Conservation (phyloP, 371 early-diverging fungal species). For the Rhizopus sp. region DNA sequence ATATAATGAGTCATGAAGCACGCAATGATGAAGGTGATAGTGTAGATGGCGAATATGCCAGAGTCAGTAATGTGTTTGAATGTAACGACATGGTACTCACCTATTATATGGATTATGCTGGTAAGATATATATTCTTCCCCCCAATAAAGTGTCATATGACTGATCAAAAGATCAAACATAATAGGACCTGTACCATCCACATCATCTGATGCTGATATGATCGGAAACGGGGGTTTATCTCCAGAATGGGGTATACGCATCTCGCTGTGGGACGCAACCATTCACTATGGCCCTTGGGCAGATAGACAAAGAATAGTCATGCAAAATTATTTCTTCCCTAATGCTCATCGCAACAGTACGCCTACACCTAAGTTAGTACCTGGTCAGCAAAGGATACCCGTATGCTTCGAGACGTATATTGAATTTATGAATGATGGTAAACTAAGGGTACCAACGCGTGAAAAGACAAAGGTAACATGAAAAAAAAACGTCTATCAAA, state of each 20-base stretch:
- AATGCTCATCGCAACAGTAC: conserved; percentile 58
- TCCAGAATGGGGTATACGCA: conserved; percentile 77
- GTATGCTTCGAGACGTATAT: conserved; percentile 66
- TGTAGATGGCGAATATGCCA: conserved; percentile 72
- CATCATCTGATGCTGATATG: conserved; percentile 19
- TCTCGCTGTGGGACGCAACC: conserved; percentile 61
- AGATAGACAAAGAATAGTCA: conserved; percentile 68
- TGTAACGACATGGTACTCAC: conserved; percentile 60
- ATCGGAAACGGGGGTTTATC: conserved; percentile 64
- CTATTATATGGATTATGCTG: conserved; percentile 75
- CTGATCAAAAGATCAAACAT: background rate
- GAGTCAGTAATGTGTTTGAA: conserved; percentile 67
- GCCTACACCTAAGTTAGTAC: conserved; percentile 49
- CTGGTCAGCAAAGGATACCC: conserved; percentile 63
- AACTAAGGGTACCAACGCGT: conserved; percentile 68
- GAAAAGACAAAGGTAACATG: conserved; percentile 74
- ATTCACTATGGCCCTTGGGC: conserved; percentile 89
- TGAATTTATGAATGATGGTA: conserved; percentile 65
- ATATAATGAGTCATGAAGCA: conserved; percentile 46
- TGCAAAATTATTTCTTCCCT: conserved; percentile 84
- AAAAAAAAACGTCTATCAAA: background rate
- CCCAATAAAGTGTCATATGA: background rate
- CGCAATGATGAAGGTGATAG: conserved; percentile 34
- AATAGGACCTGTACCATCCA: conserved; percentile 55
- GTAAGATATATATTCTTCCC: conserved; percentile 30